Evolutionary conservation across 371 early-diverging fungal species (phyloP), one percentile per base, ranked within the genome.

Genomic region (Syncephalastrum sp.): DNA sequence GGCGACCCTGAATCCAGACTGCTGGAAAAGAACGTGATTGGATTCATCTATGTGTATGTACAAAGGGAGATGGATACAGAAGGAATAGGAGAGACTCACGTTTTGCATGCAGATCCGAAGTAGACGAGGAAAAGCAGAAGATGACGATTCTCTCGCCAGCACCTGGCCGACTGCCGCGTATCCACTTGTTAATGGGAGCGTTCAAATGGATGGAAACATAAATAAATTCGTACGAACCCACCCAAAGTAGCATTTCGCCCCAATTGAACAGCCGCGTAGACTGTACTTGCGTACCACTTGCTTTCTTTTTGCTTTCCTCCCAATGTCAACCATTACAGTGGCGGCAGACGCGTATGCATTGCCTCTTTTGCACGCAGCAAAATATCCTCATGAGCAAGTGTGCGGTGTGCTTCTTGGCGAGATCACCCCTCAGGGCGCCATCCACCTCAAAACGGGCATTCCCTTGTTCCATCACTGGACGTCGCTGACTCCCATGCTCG

Each of bases 1-100:
- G 57, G 68, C 29, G 83, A 85, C 10, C 59, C 54, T 29, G 92
- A 94, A 61, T 76, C 75, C 6, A 69, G 68, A 4, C 56, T 95
- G 13, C 60, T 94, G 24, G 88, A 85, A 41, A 78, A 83, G 15
- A 92, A 87, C 65, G 69, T 92, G 3, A 74, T 88, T 7, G 97
- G 97, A 0, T 98, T 95, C 70, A 82, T 97, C 38, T 93, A 93
- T 59, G 86, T 97, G 82, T 88, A 84, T 69, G 81, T 33, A 38
- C 29, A 19, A 19, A 24, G 16, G 29, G n/a, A 27, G 15, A 6
- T 0, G 8, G 41, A 3, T 53, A 21, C 21, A 21, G 21, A 21
- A 0, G 21, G 21, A 21, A 21, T 21, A 21, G 21, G 21, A 50
- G 27, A 16, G n/a, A 4, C 51, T 17, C 42, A 44, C 49, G 15